A percentile compares a stretch with the other conserved stretches of the same genome.
phyloP scores from a whole-genome alignment of 2,329 filamentous ascomycete species.

The Ceratocystis papillata region DNA sequence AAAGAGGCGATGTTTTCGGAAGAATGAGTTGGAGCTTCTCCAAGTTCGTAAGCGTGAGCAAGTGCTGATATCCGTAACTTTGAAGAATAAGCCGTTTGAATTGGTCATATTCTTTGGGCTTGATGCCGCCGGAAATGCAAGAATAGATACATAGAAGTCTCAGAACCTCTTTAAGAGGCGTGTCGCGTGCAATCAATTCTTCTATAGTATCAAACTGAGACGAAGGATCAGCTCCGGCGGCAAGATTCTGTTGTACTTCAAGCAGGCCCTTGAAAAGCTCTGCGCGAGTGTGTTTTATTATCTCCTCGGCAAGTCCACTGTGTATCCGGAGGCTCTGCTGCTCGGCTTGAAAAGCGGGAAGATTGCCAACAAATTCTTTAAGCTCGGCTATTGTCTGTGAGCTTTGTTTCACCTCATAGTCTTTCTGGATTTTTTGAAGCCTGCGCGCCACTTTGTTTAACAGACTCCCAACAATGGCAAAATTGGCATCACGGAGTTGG shows the following conservation, averaged over 20 bases:
- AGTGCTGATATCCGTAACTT: constrained; percentile 88
- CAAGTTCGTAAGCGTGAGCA: constrained; percentile 76
- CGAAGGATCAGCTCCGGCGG: constrained; percentile 76
- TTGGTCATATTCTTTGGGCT: constrained; percentile 74
- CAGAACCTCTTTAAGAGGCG: constrained; percentile 69
- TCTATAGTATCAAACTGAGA: constrained; percentile 85
- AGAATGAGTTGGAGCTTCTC: constrained; percentile 84
- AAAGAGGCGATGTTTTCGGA: constrained; percentile 62
- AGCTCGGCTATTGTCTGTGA: constrained; percentile 84
- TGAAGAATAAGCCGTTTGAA: constrained; percentile 83
- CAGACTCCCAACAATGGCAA: constrained; percentile 80
- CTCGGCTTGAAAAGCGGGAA: constrained; percentile 86
- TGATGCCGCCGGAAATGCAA: constrained; percentile 77
- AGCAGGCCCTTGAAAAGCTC: constrained; percentile 80
- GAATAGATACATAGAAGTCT: constrained; percentile 85
- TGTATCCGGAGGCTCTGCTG: constrained; percentile 88
- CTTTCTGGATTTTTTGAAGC: constrained; percentile 66
- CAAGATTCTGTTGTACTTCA: constrained; percentile 92
- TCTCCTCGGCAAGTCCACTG: constrained; percentile 84
- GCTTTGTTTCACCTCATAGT: constrained; percentile 83
- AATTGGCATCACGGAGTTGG: constrained; percentile 83
- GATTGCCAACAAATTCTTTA: constrained; percentile 85
- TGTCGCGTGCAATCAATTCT: constrained; percentile 83
- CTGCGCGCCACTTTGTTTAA: constrained; percentile 85
- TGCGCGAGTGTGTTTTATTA: constrained; percentile 82